Base-by-base conservation (phyloP, 345 rosid genomes). In the Hibiscus mutabilis region DNA sequence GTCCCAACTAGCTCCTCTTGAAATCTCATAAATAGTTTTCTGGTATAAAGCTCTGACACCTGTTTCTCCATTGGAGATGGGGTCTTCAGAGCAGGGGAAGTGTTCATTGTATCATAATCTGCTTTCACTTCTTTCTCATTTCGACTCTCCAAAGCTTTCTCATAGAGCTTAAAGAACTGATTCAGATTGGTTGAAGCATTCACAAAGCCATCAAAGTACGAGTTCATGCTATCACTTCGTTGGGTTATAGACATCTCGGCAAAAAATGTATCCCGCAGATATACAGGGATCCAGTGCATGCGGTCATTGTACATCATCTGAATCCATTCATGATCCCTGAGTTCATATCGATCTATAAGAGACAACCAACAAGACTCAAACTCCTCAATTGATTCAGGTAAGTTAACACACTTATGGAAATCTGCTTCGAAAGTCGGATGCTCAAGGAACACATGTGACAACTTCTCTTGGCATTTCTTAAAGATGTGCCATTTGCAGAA, bases 1-100 rank as follows among this genome's bases (percentile, higher is more conserved):
- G 89, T 86, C 74, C 84, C 92, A 72, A 88, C 92, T 57, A 88
- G 80, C 72, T 88, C 92, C 69, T 88, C 90, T 84, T 84, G 88
- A 83, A 86, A 88, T 49, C 55, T 49, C 55, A 49, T 49, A 49
- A 49, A 49, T 15, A 49, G 55, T 49, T 49, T 49, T 49, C 60
- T 49, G 55, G 55, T 49, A 49, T 49, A 79, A 73, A 77, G 79
- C 25, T 82, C 81, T 53, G 85, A 82, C 21, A 79, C 85, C 72
- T 82, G 85, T 69, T 79, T 82, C 83, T 82, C 85, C 85, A 82
- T 82, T 33, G 85, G 85, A 62, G 85, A 82, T 35, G 85, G 85
- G 49, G 85, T 82, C 79, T 79, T 82, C 19, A 75, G 70, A 73
- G 53, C 73, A 56, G 83, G 85, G 52, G 81, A 72, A 29, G 79